These are phyloP conservation scores for Tetradesmus lagerheimii DNA, from an alignment of 139 green algal genomes.

Conservation along the genomic window DNA sequence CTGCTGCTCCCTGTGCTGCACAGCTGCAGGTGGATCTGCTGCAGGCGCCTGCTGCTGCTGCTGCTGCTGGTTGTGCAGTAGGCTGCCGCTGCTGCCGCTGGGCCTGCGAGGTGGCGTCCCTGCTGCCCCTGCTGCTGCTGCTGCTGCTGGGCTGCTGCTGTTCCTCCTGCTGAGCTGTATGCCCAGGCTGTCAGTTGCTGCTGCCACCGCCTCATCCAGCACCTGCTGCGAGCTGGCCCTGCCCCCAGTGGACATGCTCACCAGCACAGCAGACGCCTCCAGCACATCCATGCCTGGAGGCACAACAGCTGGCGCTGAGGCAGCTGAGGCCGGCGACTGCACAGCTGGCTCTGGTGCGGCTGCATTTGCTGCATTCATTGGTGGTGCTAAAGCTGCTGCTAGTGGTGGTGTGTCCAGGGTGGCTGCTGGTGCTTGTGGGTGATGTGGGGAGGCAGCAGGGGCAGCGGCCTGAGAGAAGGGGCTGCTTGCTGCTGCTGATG, in stretches of 20 bases:
- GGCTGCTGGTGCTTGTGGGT: neutral
- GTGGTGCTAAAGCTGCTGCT: neutral
- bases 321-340: neutral
- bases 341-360: neutral
- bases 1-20: neutral
- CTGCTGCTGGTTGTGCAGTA: neutral
- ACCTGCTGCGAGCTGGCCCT: neutral
- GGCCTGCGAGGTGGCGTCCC: neutral
- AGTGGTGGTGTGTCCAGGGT: neutral
- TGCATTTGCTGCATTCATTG: neutral
- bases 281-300: conserved; percentile 1
- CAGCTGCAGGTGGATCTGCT: neutral
- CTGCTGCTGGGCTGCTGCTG: neutral
- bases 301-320: neutral
- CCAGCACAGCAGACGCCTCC: conserved; percentile 18
- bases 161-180: neutral
- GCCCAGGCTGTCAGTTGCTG: neutral
- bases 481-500: neutral
- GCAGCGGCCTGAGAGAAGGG: neutral
- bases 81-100: neutral
- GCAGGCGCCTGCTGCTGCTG: neutral
- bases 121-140: neutral
- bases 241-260: conserved; percentile 26
- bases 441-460: neutral
- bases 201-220: conserved; percentile 5